Percentiles rank a stretch among this genome's conserved stretches.
Conservation (phyloP, 139 green algal genomes). For the Tetradesmus lagerheimii region DNA sequence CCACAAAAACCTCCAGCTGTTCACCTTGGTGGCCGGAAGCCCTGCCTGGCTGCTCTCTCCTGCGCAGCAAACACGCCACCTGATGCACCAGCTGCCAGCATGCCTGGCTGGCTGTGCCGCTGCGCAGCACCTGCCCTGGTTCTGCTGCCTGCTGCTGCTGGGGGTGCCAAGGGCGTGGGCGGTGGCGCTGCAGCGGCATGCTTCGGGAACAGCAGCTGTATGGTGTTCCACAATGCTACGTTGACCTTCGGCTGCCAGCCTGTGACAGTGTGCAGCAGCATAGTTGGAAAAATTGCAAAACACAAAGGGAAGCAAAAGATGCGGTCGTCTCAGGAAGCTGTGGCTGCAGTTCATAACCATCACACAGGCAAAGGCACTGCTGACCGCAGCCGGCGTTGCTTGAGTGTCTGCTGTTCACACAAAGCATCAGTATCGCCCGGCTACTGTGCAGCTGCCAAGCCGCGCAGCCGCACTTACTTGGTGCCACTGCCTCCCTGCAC, state of each 20-base stretch:
- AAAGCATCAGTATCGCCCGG: too few species aligned
- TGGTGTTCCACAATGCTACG: conserved; percentile 61
- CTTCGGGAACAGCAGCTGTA: conserved; percentile 61
- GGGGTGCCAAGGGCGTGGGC: conserved; percentile 20
- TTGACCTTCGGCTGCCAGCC: conserved; percentile 55
- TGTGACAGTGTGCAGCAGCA: not conserved
- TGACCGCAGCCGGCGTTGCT: not conserved
- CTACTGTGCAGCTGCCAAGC: too few species aligned
- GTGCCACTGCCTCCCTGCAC: conserved; percentile 49
- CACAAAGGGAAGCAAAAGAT: not conserved
- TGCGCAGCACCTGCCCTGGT: not conserved
- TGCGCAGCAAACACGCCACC: not conserved
- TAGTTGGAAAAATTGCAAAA: not conserved
- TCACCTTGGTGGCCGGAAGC: conserved; percentile 27
- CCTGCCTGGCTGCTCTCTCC: not conserved
- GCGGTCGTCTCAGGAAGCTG: not conserved
- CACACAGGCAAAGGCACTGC: not conserved
- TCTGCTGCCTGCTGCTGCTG: conserved; percentile 28
- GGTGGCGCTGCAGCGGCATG: conserved; percentile 43
- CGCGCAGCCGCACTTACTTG: conserved; percentile 1
- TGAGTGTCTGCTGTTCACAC: not conserved
- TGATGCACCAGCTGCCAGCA: not conserved
- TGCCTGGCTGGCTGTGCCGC: not conserved
- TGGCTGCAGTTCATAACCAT: not conserved
- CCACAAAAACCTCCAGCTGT: not conserved